phyloP scores from a whole-genome alignment of 129 eudicot genomes.

The Lonicera japonica region DNA sequence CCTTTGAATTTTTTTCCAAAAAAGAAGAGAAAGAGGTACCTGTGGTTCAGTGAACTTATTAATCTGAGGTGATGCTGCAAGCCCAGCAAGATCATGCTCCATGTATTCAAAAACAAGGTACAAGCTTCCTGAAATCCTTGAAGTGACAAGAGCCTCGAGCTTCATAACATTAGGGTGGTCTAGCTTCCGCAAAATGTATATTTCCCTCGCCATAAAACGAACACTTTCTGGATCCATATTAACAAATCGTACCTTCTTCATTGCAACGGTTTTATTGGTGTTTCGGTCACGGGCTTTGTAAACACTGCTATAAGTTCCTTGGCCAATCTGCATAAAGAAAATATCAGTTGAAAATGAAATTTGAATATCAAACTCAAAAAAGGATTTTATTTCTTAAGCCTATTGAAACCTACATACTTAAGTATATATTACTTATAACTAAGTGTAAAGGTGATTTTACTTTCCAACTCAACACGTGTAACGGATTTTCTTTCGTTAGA shows the following conservation, averaged over 20 bases:
- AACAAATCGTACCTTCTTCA: slow-evolving; percentile 80
- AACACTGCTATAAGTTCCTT: slow-evolving; percentile 94
- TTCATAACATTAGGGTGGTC: slow-evolving; percentile 93
- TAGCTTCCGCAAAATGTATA: slow-evolving; percentile 64
- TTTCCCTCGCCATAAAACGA: slow-evolving; percentile 96
- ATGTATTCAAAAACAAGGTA: slow-evolving; percentile 91
- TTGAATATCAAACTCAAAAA: background rate
- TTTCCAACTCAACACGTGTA: too few relatives aligned
- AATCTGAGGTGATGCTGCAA: slow-evolving; percentile 43
- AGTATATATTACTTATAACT: too few relatives aligned
- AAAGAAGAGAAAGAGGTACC: slow-evolving; percentile 28
- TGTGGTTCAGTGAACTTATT: slow-evolving; percentile 87
- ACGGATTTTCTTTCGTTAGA: too few relatives aligned
- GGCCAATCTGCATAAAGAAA: slow-evolving; percentile 65
- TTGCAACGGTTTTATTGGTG: slow-evolving; percentile 60
- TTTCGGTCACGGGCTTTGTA: slow-evolving; percentile 74
- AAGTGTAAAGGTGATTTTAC: too few relatives aligned
- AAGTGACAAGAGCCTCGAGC: slow-evolving; percentile 79
- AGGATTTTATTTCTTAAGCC: too few relatives aligned
- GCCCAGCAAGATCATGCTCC: slow-evolving; percentile 98
- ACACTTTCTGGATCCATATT: slow-evolving; percentile 99
- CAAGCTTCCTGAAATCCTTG: slow-evolving; percentile 72
- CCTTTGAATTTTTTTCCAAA: background rate
- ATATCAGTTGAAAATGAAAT: slow-evolving; percentile 1
- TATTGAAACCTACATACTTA: too few relatives aligned